Conservation (phyloP, 192 early-diverging fungal species). For the Jimgerdemannia lactiflua region DNA sequence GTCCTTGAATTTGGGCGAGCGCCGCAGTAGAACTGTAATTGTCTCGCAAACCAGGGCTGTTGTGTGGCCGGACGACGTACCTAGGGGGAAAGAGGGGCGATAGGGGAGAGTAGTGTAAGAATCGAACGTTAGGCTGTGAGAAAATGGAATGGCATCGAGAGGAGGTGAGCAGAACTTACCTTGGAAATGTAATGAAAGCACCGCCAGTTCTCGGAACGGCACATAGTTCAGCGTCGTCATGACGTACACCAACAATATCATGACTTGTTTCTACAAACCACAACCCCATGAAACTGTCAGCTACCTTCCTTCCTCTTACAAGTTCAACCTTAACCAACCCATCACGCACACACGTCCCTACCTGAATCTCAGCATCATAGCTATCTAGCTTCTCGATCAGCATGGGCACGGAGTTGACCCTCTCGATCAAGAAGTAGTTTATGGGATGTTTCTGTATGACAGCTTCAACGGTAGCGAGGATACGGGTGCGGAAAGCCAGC, state of each 20-base stretch:
- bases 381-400: conserved; percentile 52
- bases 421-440: conserved; percentile 58
- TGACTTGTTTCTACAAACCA: conserved; percentile 30
- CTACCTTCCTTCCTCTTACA: neutral
- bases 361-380: conserved; percentile 39
- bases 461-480: conserved; percentile 27
- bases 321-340: too few relatives aligned
- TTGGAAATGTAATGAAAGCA: conserved; percentile 52
- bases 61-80: conserved; percentile 44
- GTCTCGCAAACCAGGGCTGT: conserved; percentile 42
- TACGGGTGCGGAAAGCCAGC: conserved; percentile 16
- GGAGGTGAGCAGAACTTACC: conserved; percentile 15
- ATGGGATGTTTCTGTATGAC: conserved; percentile 46
- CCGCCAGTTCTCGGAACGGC: conserved; percentile 55
- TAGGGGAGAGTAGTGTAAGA: neutral
- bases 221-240: conserved; percentile 61
- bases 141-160: neutral
- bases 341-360: conserved; percentile 5
- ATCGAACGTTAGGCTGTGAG: neutral
- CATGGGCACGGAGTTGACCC: conserved; percentile 43
- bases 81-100: conserved; percentile 12
- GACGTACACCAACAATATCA: conserved; percentile 52
- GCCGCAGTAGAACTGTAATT: conserved; percentile 39
- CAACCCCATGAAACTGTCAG: neutral
- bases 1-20: conserved; percentile 45